These are phyloP conservation scores for Paraphoma chrysanthemicola DNA, from an alignment of 2,329 filamentous ascomycete species.

Conservation along the genomic window DNA sequence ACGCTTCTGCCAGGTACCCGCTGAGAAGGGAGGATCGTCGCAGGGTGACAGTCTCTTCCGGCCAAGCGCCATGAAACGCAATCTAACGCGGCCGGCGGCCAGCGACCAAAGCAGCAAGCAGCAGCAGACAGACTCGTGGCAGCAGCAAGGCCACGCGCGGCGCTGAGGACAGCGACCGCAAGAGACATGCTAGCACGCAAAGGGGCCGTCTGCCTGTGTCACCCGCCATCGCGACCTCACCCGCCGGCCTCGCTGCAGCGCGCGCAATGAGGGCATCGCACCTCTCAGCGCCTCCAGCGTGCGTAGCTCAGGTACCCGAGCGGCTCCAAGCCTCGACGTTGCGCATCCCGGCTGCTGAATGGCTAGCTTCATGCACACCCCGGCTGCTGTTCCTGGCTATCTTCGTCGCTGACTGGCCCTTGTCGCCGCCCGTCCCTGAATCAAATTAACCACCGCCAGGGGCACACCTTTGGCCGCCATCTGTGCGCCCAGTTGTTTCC, in stretches of 20 bases:
- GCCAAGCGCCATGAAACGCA: constrained; percentile 44
- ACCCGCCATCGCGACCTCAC: constrained; percentile 5
- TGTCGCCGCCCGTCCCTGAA: constrained; percentile 33
- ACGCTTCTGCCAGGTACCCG: constrained; percentile 37
- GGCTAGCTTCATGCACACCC: constrained; percentile 25
- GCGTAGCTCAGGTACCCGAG: constrained; percentile 55
- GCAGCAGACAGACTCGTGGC: constrained; percentile 9
- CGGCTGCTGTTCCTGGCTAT: constrained; percentile 30
- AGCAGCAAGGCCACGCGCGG: neutral
- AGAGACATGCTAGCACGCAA: neutral
- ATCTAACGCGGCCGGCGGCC: constrained; percentile 22
- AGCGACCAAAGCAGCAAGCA: constrained; percentile 17
- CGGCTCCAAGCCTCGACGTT: constrained; percentile 24
- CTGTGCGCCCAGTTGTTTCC: constrained; percentile 26
- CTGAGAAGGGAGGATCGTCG: constrained; percentile 43
- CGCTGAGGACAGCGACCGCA: neutral
- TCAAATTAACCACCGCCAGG: constrained; percentile 47
- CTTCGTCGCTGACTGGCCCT: constrained; percentile 34
- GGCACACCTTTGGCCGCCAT: constrained; percentile 27
- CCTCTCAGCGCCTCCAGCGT: constrained; percentile 69
- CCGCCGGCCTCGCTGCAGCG: constrained; percentile 8
- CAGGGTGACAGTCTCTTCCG: constrained; percentile 38
- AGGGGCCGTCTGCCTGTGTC: neutral
- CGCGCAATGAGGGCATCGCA: constrained; percentile 9
- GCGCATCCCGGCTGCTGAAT: constrained; percentile 24